Evolutionary conservation across 202 grass and related monocot species (phyloP), one percentile per base, ranked within the genome.

Genomic region (Schoenoplectus tabernaemontani): DNA sequence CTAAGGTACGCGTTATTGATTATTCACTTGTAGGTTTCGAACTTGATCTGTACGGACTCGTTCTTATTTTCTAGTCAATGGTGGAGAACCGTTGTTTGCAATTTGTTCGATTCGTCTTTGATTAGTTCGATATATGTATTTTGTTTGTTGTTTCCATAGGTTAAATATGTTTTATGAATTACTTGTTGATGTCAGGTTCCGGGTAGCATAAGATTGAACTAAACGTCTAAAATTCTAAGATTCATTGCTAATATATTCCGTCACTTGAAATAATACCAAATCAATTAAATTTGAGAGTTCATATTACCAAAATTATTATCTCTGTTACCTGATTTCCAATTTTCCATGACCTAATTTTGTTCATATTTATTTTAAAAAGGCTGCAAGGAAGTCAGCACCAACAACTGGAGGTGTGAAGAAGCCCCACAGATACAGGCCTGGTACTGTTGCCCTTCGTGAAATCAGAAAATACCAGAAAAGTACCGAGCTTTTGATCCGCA

Each of bases 401-500:
- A 91, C 92, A 0, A 95, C 92, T 0, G 92, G 92, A 8, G 87
- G 90, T 4, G 87, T 92, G 67, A 92, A 92, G 84, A 92, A 95
- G 87, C 92, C 92, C 0, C 89, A 95, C 83, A 46, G 92, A 5
- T 95, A 91, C 83, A 76, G 92, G 24, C 92, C 92, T 0, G 89
- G 89, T 0, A 95, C 92, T 0, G 91, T 93, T 1, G 88, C 88
- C 12, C 82, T 91, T 10, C 86, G 91, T 0, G 88, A 93, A 81
- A 93, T 93, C 79, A 87, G 88, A 74, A 93, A 93, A 76, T 93
- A 93, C 86, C 88, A 93, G 88, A 93, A 93, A 86, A 90, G 90
- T 78, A 93, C 91, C 16, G 91, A 93, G 78, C 88, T 93, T 0
- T 81, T 93, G 32, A 93, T 93, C 64, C 80, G 91, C 13, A 93